Evolutionary conservation across 805 yeast species (phyloP).

Genomic region (Scheffersomyces coipomensis): DNA sequence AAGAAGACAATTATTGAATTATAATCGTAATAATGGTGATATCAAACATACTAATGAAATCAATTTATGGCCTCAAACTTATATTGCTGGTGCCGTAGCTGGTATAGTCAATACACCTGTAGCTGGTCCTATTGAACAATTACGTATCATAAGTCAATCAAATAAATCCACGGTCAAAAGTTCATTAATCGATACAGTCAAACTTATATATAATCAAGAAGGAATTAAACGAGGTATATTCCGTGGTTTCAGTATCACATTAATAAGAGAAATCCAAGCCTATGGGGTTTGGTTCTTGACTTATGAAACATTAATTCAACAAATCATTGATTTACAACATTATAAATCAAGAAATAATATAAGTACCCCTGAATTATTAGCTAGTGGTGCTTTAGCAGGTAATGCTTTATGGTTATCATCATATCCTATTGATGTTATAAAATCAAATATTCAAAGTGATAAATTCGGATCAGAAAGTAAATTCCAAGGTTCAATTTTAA

Average conservation of each 20-base stretch:
- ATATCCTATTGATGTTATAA: constrained; percentile 53
- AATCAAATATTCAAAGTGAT: constrained; percentile 54
- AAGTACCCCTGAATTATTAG: constrained; percentile 53
- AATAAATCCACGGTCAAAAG: constrained; percentile 23
- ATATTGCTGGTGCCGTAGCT: constrained; percentile 62
- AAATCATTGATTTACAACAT: constrained; percentile 28
- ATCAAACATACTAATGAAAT: constrained; percentile 31
- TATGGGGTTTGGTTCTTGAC: constrained; percentile 75
- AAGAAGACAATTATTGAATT: constrained; percentile 51
- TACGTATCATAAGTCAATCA: constrained; percentile 60
- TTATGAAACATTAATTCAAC: constrained; percentile 54
- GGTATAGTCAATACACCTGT: constrained; percentile 66
- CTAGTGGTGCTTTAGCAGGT: constrained; percentile 66
- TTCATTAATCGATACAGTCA: constrained; percentile 34
- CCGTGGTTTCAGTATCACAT: constrained; percentile 55
- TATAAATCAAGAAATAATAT: constrained; percentile 46
- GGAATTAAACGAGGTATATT: constrained; percentile 52
- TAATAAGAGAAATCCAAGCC: constrained; percentile 64
- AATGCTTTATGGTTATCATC: constrained; percentile 61
- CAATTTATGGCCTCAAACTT: constrained; percentile 55
- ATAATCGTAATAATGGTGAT: too few relatives aligned
- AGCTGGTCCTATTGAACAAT: constrained; percentile 65
- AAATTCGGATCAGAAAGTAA: constrained; percentile 42
- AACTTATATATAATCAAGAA: constrained; percentile 34
- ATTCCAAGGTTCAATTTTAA: constrained; percentile 37